Evolutionary conservation across 352 stramenopile genomes (phyloP).

Genomic region (Globisporangium barbulae): DNA sequence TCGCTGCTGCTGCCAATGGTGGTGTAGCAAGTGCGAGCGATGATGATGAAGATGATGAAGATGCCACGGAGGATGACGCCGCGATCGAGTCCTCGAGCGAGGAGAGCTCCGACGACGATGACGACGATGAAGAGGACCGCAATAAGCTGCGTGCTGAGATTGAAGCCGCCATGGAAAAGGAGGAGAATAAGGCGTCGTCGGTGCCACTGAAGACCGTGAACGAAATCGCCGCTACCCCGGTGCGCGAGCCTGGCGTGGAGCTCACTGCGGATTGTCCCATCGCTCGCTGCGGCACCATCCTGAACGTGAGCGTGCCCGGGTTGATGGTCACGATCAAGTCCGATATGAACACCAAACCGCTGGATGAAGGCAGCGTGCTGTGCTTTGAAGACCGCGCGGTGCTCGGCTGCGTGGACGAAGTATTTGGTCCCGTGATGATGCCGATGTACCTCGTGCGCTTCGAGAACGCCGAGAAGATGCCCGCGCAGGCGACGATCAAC

Average conservation of each 20-base stretch:
- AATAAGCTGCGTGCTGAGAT: slow-evolving; percentile 65
- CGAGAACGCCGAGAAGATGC: slow-evolving; percentile 64
- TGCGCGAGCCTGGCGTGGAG: slow-evolving; percentile 68
- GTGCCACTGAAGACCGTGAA: slow-evolving; percentile 60
- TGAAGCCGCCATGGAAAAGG: slow-evolving; percentile 72
- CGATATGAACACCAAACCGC: slow-evolving; percentile 42
- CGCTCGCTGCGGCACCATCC: slow-evolving; percentile 53
- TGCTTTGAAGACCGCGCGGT: slow-evolving; percentile 77
- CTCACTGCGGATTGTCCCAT: slow-evolving; percentile 72
- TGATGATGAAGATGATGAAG: slow-evolving; percentile 19
- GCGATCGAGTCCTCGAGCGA: slow-evolving; percentile 11
- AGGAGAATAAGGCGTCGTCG: slow-evolving; percentile 41
- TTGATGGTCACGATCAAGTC: slow-evolving; percentile 85
- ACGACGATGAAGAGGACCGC: slow-evolving; percentile 29
- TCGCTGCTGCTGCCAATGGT: slow-evolving; percentile 6
- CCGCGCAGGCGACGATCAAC: slow-evolving; percentile 35
- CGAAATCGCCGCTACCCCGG: slow-evolving; percentile 47
- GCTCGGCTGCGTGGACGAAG: slow-evolving; percentile 77
- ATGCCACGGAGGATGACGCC: slow-evolving; percentile 16
- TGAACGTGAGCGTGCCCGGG: slow-evolving; percentile 57
- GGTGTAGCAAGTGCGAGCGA: background rate
- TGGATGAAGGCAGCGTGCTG: slow-evolving; percentile 81
- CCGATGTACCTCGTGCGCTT: slow-evolving; percentile 88
- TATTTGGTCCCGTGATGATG: slow-evolving; percentile 84
- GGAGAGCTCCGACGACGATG: slow-evolving; percentile 23